phyloP scores from a whole-genome alignment of 2,329 filamentous ascomycete genomes.

The Colletotrichum cordylinicola region DNA sequence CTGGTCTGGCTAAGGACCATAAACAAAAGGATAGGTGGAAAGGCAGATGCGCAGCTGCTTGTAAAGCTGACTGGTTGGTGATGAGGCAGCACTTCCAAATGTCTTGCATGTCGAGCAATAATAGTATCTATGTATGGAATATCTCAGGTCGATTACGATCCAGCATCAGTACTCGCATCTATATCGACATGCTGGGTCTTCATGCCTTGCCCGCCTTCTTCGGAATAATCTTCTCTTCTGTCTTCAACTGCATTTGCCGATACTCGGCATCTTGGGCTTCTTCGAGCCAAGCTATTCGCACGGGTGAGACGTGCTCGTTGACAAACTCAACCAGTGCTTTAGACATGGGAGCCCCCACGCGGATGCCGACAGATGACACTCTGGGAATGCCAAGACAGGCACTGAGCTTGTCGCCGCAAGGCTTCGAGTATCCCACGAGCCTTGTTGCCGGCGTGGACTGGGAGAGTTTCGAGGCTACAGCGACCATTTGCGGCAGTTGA shows the following conservation, averaged over 20 bases:
- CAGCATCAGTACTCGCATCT: not conserved
- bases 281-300: conserved; percentile 61
- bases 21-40: not conserved
- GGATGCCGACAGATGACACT: conserved; percentile 68
- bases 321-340: conserved; percentile 63
- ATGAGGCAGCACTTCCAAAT: not conserved
- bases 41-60: not conserved
- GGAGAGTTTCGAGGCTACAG: conserved; percentile 51
- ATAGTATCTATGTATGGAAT: not conserved
- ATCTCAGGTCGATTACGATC: not conserved
- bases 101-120: not conserved
- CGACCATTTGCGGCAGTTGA: conserved; percentile 64
- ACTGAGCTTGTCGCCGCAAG: conserved; percentile 63
- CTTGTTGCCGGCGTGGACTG: conserved; percentile 49
- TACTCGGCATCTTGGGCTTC: conserved; percentile 29
- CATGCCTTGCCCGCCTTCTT: conserved; percentile 15
- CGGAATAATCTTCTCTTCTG: conserved; percentile 19
- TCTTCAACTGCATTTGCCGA: conserved; percentile 27
- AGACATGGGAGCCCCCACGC: conserved; percentile 60
- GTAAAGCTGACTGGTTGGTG: not conserved
- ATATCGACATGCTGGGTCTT: not conserved
- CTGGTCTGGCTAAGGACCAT: not conserved
- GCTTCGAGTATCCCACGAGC: conserved; percentile 67
- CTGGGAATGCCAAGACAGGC: conserved; percentile 64
- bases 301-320: conserved; percentile 52